Percentiles rank a stretch among this genome's conserved stretches.
Conservation (phyloP, 192 early-diverging fungal species). For the Lobosporangium transversale region DNA sequence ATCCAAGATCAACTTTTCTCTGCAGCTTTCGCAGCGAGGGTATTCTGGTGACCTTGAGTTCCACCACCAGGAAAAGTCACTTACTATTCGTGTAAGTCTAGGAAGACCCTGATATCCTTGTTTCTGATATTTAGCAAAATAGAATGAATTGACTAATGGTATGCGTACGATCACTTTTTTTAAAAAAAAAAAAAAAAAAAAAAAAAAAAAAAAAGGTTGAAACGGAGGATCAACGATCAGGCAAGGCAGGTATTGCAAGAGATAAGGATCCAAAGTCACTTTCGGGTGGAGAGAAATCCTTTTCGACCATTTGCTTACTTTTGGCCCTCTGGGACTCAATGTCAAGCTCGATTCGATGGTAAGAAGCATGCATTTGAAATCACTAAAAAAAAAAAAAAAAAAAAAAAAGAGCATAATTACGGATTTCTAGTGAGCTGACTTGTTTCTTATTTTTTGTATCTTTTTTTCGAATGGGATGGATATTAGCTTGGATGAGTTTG, state of each 20-base stretch:
- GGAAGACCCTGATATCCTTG: not conserved
- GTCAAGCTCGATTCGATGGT: slow-evolving; percentile 89
- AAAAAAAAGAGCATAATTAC: too few relatives aligned
- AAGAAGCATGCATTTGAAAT: too few relatives aligned
- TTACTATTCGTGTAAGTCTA: slow-evolving; percentile 69
- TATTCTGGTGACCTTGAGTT: slow-evolving; percentile 84
- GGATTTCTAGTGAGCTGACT: too few relatives aligned
- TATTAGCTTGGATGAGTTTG: slow-evolving; percentile 93
- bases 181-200: not conserved
- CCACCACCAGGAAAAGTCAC: slow-evolving; percentile 70
- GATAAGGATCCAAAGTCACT: slow-evolving; percentile 91
- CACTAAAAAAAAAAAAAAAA: too few relatives aligned
- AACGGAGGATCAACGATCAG: slow-evolving; percentile 54
- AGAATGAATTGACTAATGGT: not conserved
- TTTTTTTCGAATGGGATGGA: not conserved
- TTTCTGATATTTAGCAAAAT: not conserved
- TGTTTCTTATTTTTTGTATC: not conserved
- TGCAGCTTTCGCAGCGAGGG: slow-evolving; percentile 80
- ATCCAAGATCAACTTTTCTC: slow-evolving; percentile 77
- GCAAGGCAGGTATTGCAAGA: slow-evolving; percentile 49
- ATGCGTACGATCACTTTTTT: not conserved
- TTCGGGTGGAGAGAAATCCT: slow-evolving; percentile 98
- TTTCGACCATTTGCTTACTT: slow-evolving; percentile 92
- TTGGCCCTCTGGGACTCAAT: slow-evolving; percentile 95
- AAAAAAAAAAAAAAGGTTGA: slow-evolving; percentile 10